Conservation (phyloP, 768 basidiomycete species). For the Erythrobasidium yunnanense region DNA sequence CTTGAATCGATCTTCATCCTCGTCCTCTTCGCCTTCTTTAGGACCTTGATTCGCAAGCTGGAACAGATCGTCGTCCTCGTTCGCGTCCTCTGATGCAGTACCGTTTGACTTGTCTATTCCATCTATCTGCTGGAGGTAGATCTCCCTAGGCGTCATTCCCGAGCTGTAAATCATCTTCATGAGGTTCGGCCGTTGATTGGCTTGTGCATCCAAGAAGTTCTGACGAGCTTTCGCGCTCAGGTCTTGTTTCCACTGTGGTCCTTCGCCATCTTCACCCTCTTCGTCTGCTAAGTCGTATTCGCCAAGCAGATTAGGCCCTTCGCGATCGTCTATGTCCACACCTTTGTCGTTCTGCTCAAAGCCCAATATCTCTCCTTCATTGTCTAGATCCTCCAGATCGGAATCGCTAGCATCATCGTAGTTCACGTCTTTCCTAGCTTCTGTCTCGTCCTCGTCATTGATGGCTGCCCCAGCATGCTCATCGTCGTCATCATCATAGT, state of each 20-base stretch:
- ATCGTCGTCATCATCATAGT: slow-evolving; percentile 43
- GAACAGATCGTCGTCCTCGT: slow-evolving; percentile 66
- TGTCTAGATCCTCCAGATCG: background rate
- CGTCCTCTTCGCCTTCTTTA: slow-evolving; percentile 11
- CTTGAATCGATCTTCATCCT: slow-evolving; percentile 34
- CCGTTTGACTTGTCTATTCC: slow-evolving; percentile 24
- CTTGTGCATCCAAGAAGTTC: slow-evolving; percentile 45
- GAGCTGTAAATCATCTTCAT: slow-evolving; percentile 72
- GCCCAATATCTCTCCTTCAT: background rate
- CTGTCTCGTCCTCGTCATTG: slow-evolving; percentile 30
- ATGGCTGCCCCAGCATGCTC: slow-evolving; percentile 33
- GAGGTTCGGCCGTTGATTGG: slow-evolving; percentile 57
- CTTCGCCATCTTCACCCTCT: slow-evolving; percentile 46
- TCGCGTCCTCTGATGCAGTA: slow-evolving; percentile 36
- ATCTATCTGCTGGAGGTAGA: slow-evolving; percentile 39
- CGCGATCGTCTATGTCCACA: slow-evolving; percentile 47
- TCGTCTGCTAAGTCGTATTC: slow-evolving; percentile 41
- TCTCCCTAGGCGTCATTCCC: slow-evolving; percentile 57
- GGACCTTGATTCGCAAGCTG: slow-evolving; percentile 42
- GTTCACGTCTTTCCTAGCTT: slow-evolving; percentile 26
- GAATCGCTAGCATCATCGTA: background rate
- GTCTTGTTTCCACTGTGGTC: slow-evolving; percentile 65
- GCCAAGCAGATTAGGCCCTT: slow-evolving; percentile 34
- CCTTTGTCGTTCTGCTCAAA: slow-evolving; percentile 49
- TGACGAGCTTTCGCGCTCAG: slow-evolving; percentile 50